A percentile compares a stretch with the other conserved stretches of the same genome.
These are phyloP conservation scores for Xylariaceae sp. DNA, from an alignment of 2,329 filamentous ascomycete genomes.

Conservation along the genomic window DNA sequence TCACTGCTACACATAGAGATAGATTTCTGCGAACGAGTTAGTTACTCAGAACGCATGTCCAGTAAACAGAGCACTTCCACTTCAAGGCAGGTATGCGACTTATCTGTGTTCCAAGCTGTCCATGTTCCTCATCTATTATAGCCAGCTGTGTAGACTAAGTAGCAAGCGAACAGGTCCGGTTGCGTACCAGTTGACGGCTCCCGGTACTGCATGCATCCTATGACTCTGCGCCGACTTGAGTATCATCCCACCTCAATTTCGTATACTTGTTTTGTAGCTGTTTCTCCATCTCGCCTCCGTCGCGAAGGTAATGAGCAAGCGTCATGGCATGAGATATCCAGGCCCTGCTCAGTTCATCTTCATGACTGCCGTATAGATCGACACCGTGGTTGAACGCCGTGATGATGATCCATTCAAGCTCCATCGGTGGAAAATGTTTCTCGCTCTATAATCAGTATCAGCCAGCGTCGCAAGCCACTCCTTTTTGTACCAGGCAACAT, in stretches of 20 bases:
- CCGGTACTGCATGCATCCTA: background rate
- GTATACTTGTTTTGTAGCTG: slow-evolving; percentile 42
- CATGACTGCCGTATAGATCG: slow-evolving; percentile 54
- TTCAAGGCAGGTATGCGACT: background rate
- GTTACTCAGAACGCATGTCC: background rate
- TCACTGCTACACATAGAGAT: background rate
- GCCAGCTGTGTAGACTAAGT: no score
- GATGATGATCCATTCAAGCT: slow-evolving; percentile 71
- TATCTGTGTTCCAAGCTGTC: no score
- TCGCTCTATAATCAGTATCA: slow-evolving; percentile 31
- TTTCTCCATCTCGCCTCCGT: slow-evolving; percentile 44
- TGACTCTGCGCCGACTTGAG: background rate
- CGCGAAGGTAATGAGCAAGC: slow-evolving; percentile 54
- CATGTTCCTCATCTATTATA: no score
- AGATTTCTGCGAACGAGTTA: background rate
- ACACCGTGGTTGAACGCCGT: slow-evolving; percentile 65
- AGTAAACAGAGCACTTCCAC: background rate
- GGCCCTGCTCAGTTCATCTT: slow-evolving; percentile 48
- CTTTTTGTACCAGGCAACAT: slow-evolving; percentile 17
- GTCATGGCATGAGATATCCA: slow-evolving; percentile 62
- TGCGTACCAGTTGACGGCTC: no score
- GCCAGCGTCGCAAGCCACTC: background rate
- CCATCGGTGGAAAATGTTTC: slow-evolving; percentile 55
- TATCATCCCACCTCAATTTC: slow-evolving; percentile 31
- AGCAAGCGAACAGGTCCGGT: no score